Evolutionary conservation across 208 protist genomes (phyloP).

Genomic region (Trypanosoma scelopori): DNA sequence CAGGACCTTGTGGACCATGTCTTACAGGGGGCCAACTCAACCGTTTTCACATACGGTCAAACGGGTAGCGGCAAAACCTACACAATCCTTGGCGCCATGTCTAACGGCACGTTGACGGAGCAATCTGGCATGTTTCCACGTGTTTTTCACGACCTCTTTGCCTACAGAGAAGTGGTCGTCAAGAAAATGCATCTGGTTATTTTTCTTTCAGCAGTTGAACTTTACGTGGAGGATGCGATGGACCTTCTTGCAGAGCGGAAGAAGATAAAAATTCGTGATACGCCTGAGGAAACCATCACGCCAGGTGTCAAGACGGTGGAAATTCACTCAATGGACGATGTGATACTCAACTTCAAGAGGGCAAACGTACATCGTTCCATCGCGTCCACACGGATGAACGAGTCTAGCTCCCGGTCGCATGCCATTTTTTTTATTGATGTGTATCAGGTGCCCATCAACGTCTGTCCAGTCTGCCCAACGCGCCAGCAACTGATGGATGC

Average conservation of each 20-base stretch:
- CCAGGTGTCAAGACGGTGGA: conserved; percentile 63
- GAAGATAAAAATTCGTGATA: conserved; percentile 82
- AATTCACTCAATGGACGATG: conserved; percentile 72
- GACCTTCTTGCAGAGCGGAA: conserved; percentile 81
- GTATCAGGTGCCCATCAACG: conserved; percentile 55
- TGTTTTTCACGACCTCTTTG: conserved; percentile 85
- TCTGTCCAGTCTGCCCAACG: conserved; percentile 29
- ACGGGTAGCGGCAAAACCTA: conserved; percentile 90
- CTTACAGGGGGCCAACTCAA: conserved; percentile 71
- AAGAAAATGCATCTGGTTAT: conserved; percentile 62
- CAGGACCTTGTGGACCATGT: conserved; percentile 83
- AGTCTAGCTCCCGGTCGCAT: conserved; percentile 87
- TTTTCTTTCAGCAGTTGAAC: conserved; percentile 82
- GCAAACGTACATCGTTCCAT: conserved; percentile 78
- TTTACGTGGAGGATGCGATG: conserved; percentile 88
- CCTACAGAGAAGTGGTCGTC: conserved; percentile 48
- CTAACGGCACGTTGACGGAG: conserved; percentile 36
- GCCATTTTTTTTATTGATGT: conserved; percentile 91
- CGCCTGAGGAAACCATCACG: conserved; percentile 68
- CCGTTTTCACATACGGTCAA: conserved; percentile 92
- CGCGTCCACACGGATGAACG: conserved; percentile 90
- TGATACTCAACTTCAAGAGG: conserved; percentile 65
- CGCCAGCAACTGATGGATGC: conserved; percentile 56
- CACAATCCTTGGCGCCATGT: conserved; percentile 84
- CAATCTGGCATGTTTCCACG: conserved; percentile 80